Conservation (phyloP, 2,329 filamentous ascomycete genomes). For the Scytalidium lignicola region DNA sequence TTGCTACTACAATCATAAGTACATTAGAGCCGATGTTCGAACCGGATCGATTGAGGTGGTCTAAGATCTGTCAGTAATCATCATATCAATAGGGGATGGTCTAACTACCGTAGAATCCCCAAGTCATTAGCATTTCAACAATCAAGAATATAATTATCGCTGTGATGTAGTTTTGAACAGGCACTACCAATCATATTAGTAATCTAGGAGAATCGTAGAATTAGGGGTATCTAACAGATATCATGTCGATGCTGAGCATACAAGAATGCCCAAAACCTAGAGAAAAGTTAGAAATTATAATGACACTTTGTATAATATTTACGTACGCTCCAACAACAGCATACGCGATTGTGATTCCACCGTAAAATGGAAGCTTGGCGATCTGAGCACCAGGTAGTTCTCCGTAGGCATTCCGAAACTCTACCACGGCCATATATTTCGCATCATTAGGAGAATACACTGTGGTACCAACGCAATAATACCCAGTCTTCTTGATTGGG, state of each 20-base stretch:
- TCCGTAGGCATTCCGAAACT: slow-evolving; percentile 94
- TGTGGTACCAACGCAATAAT: slow-evolving; percentile 87
- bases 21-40: slow-evolving; percentile 78
- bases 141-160: slow-evolving; percentile 93
- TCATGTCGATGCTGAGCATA: slow-evolving; percentile 93
- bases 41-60: slow-evolving; percentile 88
- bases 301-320: not conserved
- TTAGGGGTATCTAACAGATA: slow-evolving; percentile 56
- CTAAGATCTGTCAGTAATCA: slow-evolving; percentile 42
- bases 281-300: no score
- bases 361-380: slow-evolving; percentile 95
- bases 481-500: slow-evolving; percentile 81
- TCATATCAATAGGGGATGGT: not conserved
- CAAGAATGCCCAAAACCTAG: slow-evolving; percentile 83
- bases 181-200: slow-evolving; percentile 51
- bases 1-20: slow-evolving; percentile 83
- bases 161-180: slow-evolving; percentile 98
- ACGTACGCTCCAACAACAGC: slow-evolving; percentile 71
- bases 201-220: not conserved
- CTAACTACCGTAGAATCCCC: slow-evolving; percentile 82
- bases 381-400: slow-evolving; percentile 95
- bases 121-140: slow-evolving; percentile 95
- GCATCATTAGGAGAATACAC: slow-evolving; percentile 54
- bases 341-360: slow-evolving; percentile 88
- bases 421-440: slow-evolving; percentile 75